Evolutionary conservation across 805 yeast species (phyloP).

Genomic region (Ogataea naganishii): DNA sequence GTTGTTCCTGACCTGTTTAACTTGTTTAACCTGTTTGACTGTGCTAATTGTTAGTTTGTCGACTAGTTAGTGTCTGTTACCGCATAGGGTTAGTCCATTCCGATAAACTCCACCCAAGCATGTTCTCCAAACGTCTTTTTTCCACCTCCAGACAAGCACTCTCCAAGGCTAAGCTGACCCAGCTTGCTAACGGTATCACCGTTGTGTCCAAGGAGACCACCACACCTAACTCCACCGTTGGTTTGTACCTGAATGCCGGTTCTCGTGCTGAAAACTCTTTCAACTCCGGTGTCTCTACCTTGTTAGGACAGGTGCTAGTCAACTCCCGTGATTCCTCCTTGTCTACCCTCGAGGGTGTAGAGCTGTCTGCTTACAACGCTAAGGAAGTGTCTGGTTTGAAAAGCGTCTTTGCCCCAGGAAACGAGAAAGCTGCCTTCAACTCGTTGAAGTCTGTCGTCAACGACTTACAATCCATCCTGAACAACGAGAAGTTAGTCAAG

Average conservation of each 20-base stretch:
- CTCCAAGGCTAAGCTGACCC: conserved; percentile 60
- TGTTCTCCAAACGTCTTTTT: conserved; percentile 46
- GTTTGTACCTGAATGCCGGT: conserved; percentile 70
- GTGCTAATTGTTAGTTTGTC: no score
- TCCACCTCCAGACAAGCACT: conserved; percentile 36
- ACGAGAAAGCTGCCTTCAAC: conserved; percentile 42
- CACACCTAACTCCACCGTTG: conserved; percentile 52
- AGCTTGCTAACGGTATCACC: conserved; percentile 65
- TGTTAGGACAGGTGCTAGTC: conserved; percentile 45
- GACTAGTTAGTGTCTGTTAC: no score
- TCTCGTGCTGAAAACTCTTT: conserved; percentile 71
- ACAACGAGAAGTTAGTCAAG: conserved; percentile 34
- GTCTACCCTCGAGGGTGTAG: conserved; percentile 45
- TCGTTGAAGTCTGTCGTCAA: conserved; percentile 38
- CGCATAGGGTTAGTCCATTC: no score
- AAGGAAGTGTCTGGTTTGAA: conserved; percentile 62
- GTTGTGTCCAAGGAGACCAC: conserved; percentile 63
- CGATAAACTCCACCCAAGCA: no score
- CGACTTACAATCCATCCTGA: conserved; percentile 24
- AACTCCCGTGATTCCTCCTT: conserved; percentile 24
- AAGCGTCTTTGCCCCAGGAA: conserved; percentile 54
- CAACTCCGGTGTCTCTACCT: conserved; percentile 73
- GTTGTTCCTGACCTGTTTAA: no score
- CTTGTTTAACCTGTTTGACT: no score
- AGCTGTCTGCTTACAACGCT: conserved; percentile 41